Conservation (phyloP, 805 yeast genomes). For the Schizosaccharomyces octosporus region DNA sequence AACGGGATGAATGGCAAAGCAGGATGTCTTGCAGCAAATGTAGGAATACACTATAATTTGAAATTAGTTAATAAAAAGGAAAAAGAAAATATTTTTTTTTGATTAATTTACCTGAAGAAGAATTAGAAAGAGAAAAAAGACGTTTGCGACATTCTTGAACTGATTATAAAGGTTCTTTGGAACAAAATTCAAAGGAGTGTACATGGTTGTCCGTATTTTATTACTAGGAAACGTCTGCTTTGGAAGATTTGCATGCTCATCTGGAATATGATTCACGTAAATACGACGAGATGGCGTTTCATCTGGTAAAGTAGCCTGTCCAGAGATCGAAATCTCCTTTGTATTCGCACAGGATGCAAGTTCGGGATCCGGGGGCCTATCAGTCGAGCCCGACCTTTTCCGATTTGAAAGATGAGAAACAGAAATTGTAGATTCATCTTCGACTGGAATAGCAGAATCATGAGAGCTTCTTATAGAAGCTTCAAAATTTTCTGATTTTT, state of each 20-base stretch:
- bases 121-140: constrained; percentile 57
- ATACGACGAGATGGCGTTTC: background rate
- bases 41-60: constrained; percentile 38
- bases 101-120: constrained; percentile 34
- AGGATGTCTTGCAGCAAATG: constrained; percentile 51
- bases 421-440: too few relatives aligned
- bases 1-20: constrained; percentile 59
- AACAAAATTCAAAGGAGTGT: constrained; percentile 67
- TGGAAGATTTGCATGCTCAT: constrained; percentile 33
- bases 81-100: background rate
- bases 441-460: too few relatives aligned
- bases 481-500: too few relatives aligned
- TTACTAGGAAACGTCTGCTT: constrained; percentile 44
- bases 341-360: background rate
- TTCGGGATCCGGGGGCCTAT: background rate
- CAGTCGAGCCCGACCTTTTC: background rate
- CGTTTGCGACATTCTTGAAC: constrained; percentile 71
- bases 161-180: constrained; percentile 67
- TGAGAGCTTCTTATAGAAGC: too few relatives aligned
- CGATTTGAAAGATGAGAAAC: too few relatives aligned
- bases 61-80: constrained; percentile 26
- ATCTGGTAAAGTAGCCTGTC: background rate
- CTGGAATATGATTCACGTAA: background rate
- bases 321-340: background rate
- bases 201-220: constrained; percentile 84